Evolutionary conservation across 2,329 filamentous ascomycete genomes (phyloP).

Genomic region (Madurella mycetomatis): DNA sequence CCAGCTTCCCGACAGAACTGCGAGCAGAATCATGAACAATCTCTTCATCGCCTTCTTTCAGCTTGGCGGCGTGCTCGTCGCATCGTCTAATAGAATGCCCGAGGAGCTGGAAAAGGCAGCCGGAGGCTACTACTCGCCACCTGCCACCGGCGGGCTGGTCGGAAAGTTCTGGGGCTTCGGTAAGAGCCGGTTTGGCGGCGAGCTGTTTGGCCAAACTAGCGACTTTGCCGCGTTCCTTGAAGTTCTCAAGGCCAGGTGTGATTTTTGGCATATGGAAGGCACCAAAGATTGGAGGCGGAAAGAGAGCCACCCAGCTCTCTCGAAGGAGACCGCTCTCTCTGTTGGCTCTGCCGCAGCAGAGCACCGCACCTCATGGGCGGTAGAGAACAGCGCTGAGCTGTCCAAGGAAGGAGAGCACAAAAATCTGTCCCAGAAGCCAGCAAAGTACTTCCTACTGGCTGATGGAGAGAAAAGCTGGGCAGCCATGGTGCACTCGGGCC

Average conservation of each 20-base stretch:
- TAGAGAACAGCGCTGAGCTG: background rate
- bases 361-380: background rate
- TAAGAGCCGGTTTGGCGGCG: conserved; percentile 35
- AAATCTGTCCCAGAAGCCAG: conserved; percentile 13
- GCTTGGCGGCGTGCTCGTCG: conserved; percentile 72
- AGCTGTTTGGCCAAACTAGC: conserved; percentile 56
- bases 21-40: conserved; percentile 74
- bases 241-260: conserved; percentile 70
- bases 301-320: conserved; percentile 32
- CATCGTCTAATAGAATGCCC: conserved; percentile 78
- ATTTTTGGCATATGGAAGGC: conserved; percentile 81
- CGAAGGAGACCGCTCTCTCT: background rate
- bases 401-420: conserved; percentile 25
- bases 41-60: conserved; percentile 78
- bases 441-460: conserved; percentile 23
- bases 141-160: conserved; percentile 49
- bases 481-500: background rate
- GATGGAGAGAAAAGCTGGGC: conserved; percentile 30
- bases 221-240: conserved; percentile 75
- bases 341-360: background rate
- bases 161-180: conserved; percentile 44
- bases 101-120: conserved; percentile 74
- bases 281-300: conserved; percentile 64
- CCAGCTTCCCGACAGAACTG: conserved; percentile 72
- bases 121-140: conserved; percentile 61